These are phyloP conservation scores for Fraxinus quadrangulata DNA, from an alignment of 257 asterid genomes.

Conservation along the genomic window DNA sequence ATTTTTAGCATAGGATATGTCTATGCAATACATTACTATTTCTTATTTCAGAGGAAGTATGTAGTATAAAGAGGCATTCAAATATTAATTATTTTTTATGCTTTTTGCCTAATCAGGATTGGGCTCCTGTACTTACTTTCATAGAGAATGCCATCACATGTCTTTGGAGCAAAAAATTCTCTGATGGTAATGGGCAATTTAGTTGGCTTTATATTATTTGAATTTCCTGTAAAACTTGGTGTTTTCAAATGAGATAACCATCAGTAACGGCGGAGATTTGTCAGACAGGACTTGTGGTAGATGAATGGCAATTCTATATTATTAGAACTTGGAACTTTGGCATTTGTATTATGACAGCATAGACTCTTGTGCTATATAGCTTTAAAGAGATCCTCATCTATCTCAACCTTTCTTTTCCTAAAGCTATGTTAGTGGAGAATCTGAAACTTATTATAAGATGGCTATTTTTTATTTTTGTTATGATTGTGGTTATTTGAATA, in stretches of 20 bases:
- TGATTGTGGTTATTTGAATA: neutral
- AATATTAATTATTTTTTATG: constrained; percentile 22
- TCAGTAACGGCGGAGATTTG: constrained; percentile 10
- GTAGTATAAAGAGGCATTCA: constrained; percentile 20
- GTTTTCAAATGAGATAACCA: neutral
- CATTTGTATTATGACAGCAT: constrained; percentile 6
- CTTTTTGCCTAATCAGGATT: constrained; percentile 60
- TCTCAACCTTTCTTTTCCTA: neutral
- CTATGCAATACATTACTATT: constrained; percentile 9
- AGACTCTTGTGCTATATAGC: neutral
- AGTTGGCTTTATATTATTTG: neutral
- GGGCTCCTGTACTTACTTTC: constrained; percentile 68
- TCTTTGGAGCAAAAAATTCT: constrained; percentile 58
- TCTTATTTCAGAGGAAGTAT: constrained; percentile 18
- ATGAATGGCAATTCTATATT: neutral
- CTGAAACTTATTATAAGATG: neutral
- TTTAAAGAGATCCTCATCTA: neutral
- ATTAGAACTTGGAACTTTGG: constrained; percentile 12
- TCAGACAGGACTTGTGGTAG: constrained; percentile 11
- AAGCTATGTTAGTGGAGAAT: neutral
- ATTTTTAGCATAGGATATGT: neutral
- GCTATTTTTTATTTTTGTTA: neutral
- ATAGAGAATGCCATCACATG: constrained; percentile 55
- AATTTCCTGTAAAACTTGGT: constrained; percentile 11
- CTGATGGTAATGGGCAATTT: constrained; percentile 53